Conservation (phyloP, 805 yeast species). For the Brettanomyces bruxellensis region DNA sequence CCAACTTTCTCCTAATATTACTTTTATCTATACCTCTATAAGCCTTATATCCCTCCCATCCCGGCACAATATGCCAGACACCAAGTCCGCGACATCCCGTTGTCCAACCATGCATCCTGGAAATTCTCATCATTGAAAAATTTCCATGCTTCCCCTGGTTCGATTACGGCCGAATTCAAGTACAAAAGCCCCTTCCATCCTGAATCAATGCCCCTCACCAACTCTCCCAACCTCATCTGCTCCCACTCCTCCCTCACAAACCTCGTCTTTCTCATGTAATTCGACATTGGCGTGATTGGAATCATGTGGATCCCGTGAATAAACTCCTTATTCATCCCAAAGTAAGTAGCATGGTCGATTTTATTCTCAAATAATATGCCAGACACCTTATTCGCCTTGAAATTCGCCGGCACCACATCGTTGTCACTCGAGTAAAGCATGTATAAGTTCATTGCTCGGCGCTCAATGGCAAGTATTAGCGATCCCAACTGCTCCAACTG, state of each 20-base stretch:
- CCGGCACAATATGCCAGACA: conserved; percentile 53
- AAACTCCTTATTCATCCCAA: conserved; percentile 51
- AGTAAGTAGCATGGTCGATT: conserved; percentile 63
- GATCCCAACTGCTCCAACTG: conserved; percentile 47
- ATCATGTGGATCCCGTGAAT: conserved; percentile 77
- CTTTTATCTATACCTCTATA: no score
- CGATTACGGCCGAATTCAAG: conserved; percentile 36
- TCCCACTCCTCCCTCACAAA: conserved; percentile 41
- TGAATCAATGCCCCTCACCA: conserved; percentile 35
- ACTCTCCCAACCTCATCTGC: conserved; percentile 19
- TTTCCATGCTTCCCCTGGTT: conserved; percentile 31
- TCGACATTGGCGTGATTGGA: conserved; percentile 57
- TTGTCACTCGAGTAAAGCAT: conserved; percentile 42
- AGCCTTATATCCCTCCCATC: conserved; percentile 6
- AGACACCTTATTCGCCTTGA: conserved; percentile 49
- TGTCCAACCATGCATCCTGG: conserved; percentile 36
- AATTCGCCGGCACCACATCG: conserved; percentile 38
- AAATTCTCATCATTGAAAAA: conserved; percentile 31
- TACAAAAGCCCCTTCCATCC: conserved; percentile 57
- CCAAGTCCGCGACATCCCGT: conserved; percentile 60
- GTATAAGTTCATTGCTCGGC: conserved; percentile 46
- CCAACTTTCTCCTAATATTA: no score
- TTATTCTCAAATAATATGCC: conserved; percentile 70
- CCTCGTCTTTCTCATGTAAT: conserved; percentile 41
- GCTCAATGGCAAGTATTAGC: conserved; percentile 49